Base-by-base conservation (phyloP, 2,329 filamentous ascomycete genomes). In the Penicillium sp. region DNA sequence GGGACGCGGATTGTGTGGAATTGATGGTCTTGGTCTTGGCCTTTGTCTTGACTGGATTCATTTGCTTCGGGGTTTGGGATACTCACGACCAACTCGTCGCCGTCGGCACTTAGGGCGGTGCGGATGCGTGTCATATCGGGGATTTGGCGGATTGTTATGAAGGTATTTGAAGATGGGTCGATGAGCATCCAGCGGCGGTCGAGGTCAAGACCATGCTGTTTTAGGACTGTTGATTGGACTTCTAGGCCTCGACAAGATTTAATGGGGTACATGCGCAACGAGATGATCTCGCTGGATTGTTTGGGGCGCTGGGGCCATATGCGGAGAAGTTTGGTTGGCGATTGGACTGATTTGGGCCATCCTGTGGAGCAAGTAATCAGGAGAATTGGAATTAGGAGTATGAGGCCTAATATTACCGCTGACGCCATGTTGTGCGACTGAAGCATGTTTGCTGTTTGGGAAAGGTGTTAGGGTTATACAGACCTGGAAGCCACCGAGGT, bases 171-270 rank as follows among this genome's bases (percentile, higher is more conserved):
- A 17, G 79, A 74, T 2, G 79, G 78, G 35, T 82, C 79, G 48
- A 87, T 78, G 71, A 88, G 85, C 86, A 88, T 88, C 85, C 86
- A 88, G 61, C 83, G 81, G 7, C 86, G 78, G 68, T 88, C 86
- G 13, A 88, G 76, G 44, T 85, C 83, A 12, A 88, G 77, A 0
- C 86, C 86, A 4, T 83, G 81, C 45, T 78, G 79, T 35, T 81
- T 76, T 1, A 88, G 75, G 5, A 74, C 77, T 2, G 83, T 79
- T 3, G 77, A 79, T 17, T 79, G 69, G 10, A 88, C 75, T 41
- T 81, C 76, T 63, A 88, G 78, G 10, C 86, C 86, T 45, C 86
- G 83, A 64, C 86, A 88, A 59, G 85, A 88, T 68, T 88, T 88
- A 66, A 88, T 83, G 13, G 86, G 86, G 68, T 88, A 87, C 64